A percentile compares a stretch with the other conserved stretches of the same genome.
Evolutionary conservation across 2,329 filamentous ascomycete species (phyloP).

Genomic region (Hypoxylon sp.): DNA sequence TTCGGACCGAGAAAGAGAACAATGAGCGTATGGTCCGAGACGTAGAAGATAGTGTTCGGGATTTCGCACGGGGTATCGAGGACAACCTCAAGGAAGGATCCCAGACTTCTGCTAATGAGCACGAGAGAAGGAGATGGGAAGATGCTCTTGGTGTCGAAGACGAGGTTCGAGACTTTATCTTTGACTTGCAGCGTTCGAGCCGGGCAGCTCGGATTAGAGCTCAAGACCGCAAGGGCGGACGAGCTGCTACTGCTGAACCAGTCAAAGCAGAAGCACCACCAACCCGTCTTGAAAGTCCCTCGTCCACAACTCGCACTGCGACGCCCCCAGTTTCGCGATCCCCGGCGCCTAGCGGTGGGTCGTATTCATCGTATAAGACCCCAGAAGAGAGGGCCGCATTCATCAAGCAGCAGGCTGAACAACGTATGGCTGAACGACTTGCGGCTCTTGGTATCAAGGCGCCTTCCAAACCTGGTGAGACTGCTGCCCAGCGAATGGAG

Average conservation of each 20-base stretch:
- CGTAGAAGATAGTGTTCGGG: constrained; percentile 94
- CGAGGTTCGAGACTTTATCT: constrained; percentile 97
- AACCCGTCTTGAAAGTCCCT: constrained; percentile 66
- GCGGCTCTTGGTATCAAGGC: constrained; percentile 93
- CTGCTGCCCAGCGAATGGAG: constrained; percentile 85
- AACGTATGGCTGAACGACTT: constrained; percentile 95
- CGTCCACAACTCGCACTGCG: constrained; percentile 68
- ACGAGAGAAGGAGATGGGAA: constrained; percentile 94
- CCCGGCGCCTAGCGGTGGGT: constrained; percentile 68
- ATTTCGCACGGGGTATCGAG: constrained; percentile 88
- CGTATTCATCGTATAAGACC: constrained; percentile 88
- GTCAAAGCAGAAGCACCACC: constrained; percentile 63
- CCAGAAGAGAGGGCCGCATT: constrained; percentile 95
- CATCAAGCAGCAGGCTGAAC: constrained; percentile 96
- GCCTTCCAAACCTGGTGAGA: constrained; percentile 83
- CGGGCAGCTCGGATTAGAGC: constrained; percentile 78
- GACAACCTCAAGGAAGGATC: constrained; percentile 87
- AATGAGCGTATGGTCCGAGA: constrained; percentile 98
- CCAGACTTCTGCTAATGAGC: constrained; percentile 82
- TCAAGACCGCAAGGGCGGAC: constrained; percentile 67
- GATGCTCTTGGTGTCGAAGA: constrained; percentile 97
- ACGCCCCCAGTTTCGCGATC: constrained; percentile 62
- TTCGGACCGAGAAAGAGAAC: constrained; percentile 88
- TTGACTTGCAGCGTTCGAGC: constrained; percentile 90
- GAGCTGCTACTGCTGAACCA: constrained; percentile 60